A percentile compares a stretch with the other conserved stretches of the same genome.
Conservation (phyloP, 345 rosid species). For the Eucalyptus tenuipes region DNA sequence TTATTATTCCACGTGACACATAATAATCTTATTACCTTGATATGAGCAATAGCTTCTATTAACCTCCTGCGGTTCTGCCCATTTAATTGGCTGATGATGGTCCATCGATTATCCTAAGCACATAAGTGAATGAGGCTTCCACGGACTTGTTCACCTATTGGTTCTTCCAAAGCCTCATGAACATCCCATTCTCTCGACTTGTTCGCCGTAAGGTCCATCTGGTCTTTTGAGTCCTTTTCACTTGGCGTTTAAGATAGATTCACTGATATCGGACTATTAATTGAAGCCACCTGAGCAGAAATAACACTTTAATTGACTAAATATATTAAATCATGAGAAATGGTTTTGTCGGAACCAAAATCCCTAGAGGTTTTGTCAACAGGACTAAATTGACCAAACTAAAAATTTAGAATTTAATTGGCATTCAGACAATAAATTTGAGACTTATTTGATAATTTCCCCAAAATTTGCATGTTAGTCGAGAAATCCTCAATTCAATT, state of each 20-base stretch:
- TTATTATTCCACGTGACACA: neutral
- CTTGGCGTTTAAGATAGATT: neutral
- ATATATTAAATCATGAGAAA: neutral
- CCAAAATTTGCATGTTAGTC: neutral
- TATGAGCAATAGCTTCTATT: neutral
- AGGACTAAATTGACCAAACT: fast-evolving
- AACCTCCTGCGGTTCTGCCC: neutral
- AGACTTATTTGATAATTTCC: neutral
- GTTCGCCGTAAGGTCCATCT: neutral
- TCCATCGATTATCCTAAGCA: neutral
- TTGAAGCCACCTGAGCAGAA: neutral
- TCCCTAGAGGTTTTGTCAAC: neutral
- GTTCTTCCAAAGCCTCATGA: neutral
- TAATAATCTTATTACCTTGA: neutral
- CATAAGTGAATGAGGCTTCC: neutral
- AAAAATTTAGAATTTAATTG: neutral
- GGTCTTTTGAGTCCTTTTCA: neutral
- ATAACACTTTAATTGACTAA: neutral
- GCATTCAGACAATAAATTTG: neutral
- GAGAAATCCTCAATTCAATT: neutral
- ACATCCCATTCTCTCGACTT: neutral
- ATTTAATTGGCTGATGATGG: neutral
- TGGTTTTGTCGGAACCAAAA: neutral
- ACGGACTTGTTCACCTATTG: neutral
- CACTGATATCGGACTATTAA: neutral